Evolutionary conservation across 2,329 filamentous ascomycete genomes (phyloP), one percentile per base, ranked within the genome.

Genomic region (Neurospora sp.): DNA sequence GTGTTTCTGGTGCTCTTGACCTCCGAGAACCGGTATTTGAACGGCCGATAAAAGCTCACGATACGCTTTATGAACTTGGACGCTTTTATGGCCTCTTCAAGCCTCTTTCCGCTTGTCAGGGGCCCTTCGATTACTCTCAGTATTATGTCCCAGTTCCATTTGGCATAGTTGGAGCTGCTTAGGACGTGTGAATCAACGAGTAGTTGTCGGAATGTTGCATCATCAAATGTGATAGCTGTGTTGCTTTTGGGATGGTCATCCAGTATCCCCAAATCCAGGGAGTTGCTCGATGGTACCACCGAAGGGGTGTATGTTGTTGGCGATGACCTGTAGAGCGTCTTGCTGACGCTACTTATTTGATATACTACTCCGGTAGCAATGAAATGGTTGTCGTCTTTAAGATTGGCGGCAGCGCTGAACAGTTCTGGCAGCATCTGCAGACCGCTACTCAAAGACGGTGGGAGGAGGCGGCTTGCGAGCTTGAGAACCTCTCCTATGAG

Each of bases 121-220:
- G 96, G 96, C 0, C 96, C 96, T 78, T 98, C 95, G 42, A 99
- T 94, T 68, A 98, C 89, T 75, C 90, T 91, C 71, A 94, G 86
- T 58, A 99, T 93, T 43, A 97, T 84, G 72, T 97, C 93, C 96
- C 96, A 99, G 78, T 97, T 95, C 96, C 96, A 99, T 79, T 99
- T 99, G 46, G 89, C 85, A 76, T 92, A 97, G 75, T 97, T 97
- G 72, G 93, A 93, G 71, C 92, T 96, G 73, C 91, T 92, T 66
- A 98, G 83, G 2, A 99, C 93, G 69, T 93, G 90, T 4, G 93
- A 96, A 72, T 98, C 92, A 19, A 93, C 82, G 38, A 90, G 77
- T 2, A 90, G 80, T 76, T 90, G 87, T 23, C 89, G 85, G 75
- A 90, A 90, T 0, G 87, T 87, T 10, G 86, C 84, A 75, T 90